These are phyloP conservation scores for Euclidium syriacum DNA, from an alignment of 345 rosid species.

Conservation along the genomic window DNA sequence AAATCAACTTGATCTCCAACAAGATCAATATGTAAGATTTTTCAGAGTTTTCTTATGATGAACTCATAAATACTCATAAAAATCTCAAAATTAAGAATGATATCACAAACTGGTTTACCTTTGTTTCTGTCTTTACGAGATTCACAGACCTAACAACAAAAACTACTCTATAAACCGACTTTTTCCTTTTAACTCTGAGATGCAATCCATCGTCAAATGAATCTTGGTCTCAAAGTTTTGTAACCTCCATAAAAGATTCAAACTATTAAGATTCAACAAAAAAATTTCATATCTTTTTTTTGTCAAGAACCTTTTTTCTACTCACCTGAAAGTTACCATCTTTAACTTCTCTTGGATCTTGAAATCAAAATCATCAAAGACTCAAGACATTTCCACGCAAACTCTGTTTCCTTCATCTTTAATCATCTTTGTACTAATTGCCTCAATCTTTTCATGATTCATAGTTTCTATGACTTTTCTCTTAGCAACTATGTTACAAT, in stretches of 20 bases:
- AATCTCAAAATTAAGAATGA: not conserved
- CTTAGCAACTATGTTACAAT: slow-evolving; percentile 31
- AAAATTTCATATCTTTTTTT: not conserved
- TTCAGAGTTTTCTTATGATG: not conserved
- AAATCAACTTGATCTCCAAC: slow-evolving; percentile 81
- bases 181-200: slow-evolving; percentile 29
- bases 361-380: slow-evolving; percentile 30
- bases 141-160: slow-evolving; percentile 57
- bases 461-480: slow-evolving; percentile 37
- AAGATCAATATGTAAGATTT: slow-evolving; percentile 60
- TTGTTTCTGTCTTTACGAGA: slow-evolving; percentile 73
- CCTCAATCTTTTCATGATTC: slow-evolving; percentile 21
- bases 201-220: slow-evolving; percentile 23
- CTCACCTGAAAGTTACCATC: slow-evolving; percentile 37
- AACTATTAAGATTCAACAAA: not conserved
- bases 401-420: slow-evolving; percentile 22
- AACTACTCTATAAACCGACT: slow-evolving; percentile 49
- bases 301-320: not conserved
- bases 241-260: slow-evolving; percentile 38
- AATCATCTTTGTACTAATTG: slow-evolving; percentile 11
- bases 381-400: slow-evolving; percentile 10
- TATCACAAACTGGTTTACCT: slow-evolving; percentile 39
- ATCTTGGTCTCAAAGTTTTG: slow-evolving; percentile 36
- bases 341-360: slow-evolving; percentile 35
- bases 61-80: not conserved